Base-by-base conservation (phyloP, 2,329 filamentous ascomycete genomes). In the Cladosporium sp. region DNA sequence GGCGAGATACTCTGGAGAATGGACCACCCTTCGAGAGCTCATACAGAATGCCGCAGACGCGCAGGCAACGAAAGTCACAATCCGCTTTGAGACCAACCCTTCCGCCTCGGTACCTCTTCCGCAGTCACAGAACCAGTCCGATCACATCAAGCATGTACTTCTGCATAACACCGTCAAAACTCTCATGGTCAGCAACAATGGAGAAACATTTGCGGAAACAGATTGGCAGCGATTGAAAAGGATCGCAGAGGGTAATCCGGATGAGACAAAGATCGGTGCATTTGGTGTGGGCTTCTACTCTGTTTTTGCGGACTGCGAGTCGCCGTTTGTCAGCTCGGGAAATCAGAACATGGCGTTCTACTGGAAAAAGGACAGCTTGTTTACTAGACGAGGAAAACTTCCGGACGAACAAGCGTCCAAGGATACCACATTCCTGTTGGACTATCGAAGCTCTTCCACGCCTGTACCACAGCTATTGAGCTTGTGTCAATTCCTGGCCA, bases 271-370 rank as follows among this genome's bases (percentile, higher is more conserved):
- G 78, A 99, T 99, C 67, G 94, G 94, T 56, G 95, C 94, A 3
- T 99, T 99, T 71, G 94, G 94, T 64, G 94, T 99, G 32, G 94
- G 94, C 2, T 99, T 99, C 77, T 99, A 99, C 80, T 96, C 90
- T 71, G 93, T 97, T 37, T 99, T 99, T 72, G 90, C 94, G 61
- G 94, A 99, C 71, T 99, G 93, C 71, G 95, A 99, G 74, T 91
- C 97, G 66, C 94, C 94, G 0, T 97, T 99, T 69, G 89, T 99
- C 63, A 94, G 91, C 64, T 97, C 93, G 0, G 94, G 94, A 0
- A 84, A 82, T 61, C 87, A 96, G 74, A 92, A 91, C 36, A 97
- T 99, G 90, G 93, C 93, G 0, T 99, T 99, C 70, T 99, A 97
- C 77, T 99, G 94, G 95, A 97, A 97, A 73, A 92, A 89, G n/a